Evolutionary conservation across 805 yeast species (phyloP), one percentile per base, ranked within the genome.

Genomic region (Yamadazyma kitorensis): DNA sequence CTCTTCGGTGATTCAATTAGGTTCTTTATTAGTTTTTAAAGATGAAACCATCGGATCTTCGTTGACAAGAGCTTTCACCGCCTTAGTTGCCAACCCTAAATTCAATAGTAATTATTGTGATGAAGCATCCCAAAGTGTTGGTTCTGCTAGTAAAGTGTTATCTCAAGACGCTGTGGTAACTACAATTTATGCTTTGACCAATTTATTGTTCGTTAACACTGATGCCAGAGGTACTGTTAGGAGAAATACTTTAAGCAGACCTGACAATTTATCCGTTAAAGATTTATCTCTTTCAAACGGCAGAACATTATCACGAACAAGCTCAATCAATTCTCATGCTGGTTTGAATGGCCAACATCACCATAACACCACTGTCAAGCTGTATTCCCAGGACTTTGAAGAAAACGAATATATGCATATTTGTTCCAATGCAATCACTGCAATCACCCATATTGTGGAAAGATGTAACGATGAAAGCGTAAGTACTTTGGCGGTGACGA

Each of bases 121-220:
- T 29, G 59, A 64, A 5, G 70, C 81, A 2, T 73, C 93, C 1
- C 57, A 61, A 34, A 61, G 76, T 23, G 74, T 88, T 24, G 83
- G 89, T 0, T 55, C 73, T 31, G 87, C 89, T 3, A 65, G 86
- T 45, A 75, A 73, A 37, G 74, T 77, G 6, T 64, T 84, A 34
- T 76, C 88, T 13, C 91, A 87, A 51, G 96, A 88, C 52, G 77
- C 86, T 1, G 80, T 84, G 15, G 85, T 88, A 6, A 81, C 95
- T 6, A 75, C 91, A 1, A 78, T 93, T 33, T 93, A 93, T 59
- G 80, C 94, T 0, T 68, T 91, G 43, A 78, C 85, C 13, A 93
- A 93, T 53, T 56, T 84, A 39, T 60, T 91, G 20, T 74, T 81
- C 33, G 74, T 69, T 34, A 80, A 72, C 11, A 74, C 60, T 40